Base-by-base conservation (phyloP, 768 basidiomycete genomes). In the Auriscalpium orientale region DNA sequence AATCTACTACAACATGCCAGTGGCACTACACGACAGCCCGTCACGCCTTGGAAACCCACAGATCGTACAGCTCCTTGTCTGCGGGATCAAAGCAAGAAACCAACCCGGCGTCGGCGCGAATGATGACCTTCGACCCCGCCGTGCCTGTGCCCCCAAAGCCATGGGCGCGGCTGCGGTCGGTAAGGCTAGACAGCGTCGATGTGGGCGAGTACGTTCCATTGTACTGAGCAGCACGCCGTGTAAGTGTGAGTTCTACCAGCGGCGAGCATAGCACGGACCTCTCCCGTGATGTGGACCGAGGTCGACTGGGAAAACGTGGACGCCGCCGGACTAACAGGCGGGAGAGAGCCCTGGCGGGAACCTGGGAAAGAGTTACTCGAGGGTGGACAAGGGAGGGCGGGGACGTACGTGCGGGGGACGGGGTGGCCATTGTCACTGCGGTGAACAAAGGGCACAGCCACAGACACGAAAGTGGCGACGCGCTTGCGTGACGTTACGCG, bases 41-140 rank as follows among this genome's bases (percentile, higher is more conserved):
- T 54, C 38, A 62, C 43, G 56, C 9, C 58, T 71, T 77, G 4
- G 86, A 84, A 33, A 75, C 85, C 89, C 90, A 91, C 10, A 91
- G 74, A 46, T 83, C 80, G 62, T 91, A 90, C 20, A 92, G 74
- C 61, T 89, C 85, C 70, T 77, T 83, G 70, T 92, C 90, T 21
- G 78, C 74, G 13, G 81, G 78, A 67, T 91, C 88, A 63, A 92
- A 92, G 59, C 81, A 86, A 36, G 87, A 87, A 54, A 82, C 66
- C 44, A 89, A 72, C 8, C 84, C 71, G 5, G 84, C 79, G 67
- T 91, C 88, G 21, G 81, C 72, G 44, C 85, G 83, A 62, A 89
- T 77, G 20, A 71, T 61, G 36, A 77, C 66, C 62, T 70, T 76
- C 66, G 67, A 72, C 50, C 65, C 54, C 22, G 66, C 68, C 22